Percentiles rank a stretch among this genome's conserved stretches.
phyloP scores from a whole-genome alignment of 2,329 filamentous ascomycete species.

The Knufia petricola region DNA sequence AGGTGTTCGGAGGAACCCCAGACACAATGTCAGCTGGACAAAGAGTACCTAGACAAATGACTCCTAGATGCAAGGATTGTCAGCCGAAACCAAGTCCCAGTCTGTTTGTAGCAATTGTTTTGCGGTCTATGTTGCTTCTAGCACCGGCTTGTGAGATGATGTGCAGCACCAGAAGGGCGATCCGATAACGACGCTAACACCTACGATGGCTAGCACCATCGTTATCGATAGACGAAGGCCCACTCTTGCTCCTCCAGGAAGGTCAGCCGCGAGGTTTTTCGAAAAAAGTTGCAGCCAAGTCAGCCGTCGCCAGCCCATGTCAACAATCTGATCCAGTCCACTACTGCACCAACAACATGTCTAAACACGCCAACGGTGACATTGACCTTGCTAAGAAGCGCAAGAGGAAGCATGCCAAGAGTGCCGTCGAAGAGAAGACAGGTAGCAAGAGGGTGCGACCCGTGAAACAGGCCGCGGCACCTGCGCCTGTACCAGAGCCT shows the following conservation, averaged over 20 bases:
- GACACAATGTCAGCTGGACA: too few relatives aligned
- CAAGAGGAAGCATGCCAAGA: slow-evolving; percentile 35
- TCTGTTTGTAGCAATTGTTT: too few relatives aligned
- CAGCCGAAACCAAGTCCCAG: too few relatives aligned
- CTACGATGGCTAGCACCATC: not conserved
- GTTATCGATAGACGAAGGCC: slow-evolving; percentile 10
- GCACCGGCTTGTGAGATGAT: too few relatives aligned
- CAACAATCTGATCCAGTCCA: not conserved
- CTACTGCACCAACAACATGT: not conserved
- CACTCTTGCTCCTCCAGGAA: not conserved
- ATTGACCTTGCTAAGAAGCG: slow-evolving; percentile 30
- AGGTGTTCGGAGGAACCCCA: too few relatives aligned
- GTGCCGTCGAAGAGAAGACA: slow-evolving; percentile 19
- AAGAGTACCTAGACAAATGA: too few relatives aligned
- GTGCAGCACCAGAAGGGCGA: too few relatives aligned
- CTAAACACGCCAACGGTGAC: slow-evolving; percentile 1
- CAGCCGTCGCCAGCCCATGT: not conserved
- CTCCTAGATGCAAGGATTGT: too few relatives aligned
- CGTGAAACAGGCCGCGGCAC: slow-evolving; percentile 14
- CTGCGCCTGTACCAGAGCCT: slow-evolving; percentile 21
- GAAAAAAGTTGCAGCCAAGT: slow-evolving; percentile 5
- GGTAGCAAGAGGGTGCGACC: slow-evolving; percentile 10
- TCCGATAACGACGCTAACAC: too few relatives aligned
- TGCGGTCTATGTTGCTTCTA: too few relatives aligned
- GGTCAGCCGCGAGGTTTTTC: not conserved